Percentiles rank a stretch among this genome's conserved stretches.
Conservation (phyloP, 192 early-diverging fungal species). For the Spizellomyces punctatus region DNA sequence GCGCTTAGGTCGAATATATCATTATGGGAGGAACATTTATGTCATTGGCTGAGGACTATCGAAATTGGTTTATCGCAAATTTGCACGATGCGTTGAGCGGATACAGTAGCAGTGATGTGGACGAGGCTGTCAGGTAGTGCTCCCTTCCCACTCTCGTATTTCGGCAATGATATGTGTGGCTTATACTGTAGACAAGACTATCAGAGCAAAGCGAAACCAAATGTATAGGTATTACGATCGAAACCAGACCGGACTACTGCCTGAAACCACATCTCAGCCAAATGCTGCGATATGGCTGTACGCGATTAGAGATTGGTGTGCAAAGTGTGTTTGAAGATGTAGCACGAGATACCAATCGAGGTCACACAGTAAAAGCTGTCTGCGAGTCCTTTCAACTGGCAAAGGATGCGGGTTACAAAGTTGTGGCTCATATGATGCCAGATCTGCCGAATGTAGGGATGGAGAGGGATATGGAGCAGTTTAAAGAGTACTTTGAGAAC, state of each 20-base stretch:
- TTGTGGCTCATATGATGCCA: conserved; percentile 99
- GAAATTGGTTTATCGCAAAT: conserved; percentile 97
- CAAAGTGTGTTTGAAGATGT: conserved; percentile 99
- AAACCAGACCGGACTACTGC: conserved; percentile 98
- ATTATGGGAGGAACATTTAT: conserved; percentile 99
- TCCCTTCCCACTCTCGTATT: background rate
- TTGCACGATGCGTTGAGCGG: conserved; percentile 96
- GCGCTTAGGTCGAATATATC: conserved; percentile 74
- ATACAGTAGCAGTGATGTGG: conserved; percentile 83
- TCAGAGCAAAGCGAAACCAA: conserved; percentile 96
- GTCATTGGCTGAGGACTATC: conserved; percentile 92
- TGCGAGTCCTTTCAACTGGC: conserved; percentile 96
- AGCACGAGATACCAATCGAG: conserved; percentile 96
- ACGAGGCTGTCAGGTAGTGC: conserved; percentile 89
- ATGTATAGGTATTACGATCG: conserved; percentile 99
- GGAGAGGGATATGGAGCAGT: conserved; percentile 99
- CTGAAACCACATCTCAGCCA: conserved; percentile 94
- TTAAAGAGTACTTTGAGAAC: conserved; percentile 96
- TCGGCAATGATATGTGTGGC: background rate
- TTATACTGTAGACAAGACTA: conserved; percentile 50
- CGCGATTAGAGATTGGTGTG: conserved; percentile 95
- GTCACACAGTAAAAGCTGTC: conserved; percentile 97
- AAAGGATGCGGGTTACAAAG: conserved; percentile 98
- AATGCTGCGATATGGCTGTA: conserved; percentile 99
- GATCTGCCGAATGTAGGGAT: conserved; percentile 99